A percentile compares a stretch with the other conserved stretches of the same genome.
phyloP scores from a whole-genome alignment of 352 stramenopile genomes.

The Phytophthora palmivora region DNA sequence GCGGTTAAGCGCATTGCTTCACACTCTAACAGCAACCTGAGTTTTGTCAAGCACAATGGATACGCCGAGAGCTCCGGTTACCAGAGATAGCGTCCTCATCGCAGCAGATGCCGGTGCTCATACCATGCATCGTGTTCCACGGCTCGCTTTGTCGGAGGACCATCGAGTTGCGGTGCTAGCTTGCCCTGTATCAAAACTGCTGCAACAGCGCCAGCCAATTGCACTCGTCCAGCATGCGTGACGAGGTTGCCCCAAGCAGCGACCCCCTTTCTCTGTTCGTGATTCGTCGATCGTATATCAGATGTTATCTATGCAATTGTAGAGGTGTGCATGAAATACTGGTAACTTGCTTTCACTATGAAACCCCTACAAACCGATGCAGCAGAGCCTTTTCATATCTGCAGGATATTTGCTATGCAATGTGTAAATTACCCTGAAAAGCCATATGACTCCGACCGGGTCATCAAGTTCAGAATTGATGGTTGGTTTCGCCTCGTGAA shows the following conservation, averaged over 20 bases:
- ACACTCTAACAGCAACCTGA: too few species aligned
- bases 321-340: background rate
- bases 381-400: background rate
- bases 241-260: constrained; percentile 11
- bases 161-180: background rate
- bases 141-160: background rate
- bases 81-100: background rate
- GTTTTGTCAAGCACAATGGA: background rate
- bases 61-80: background rate
- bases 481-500: constrained; percentile 10
- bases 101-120: background rate
- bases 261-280: constrained; percentile 8
- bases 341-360: background rate
- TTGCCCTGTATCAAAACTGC: background rate
- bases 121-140: background rate
- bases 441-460: constrained; percentile 17
- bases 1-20: too few species aligned
- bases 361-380: background rate
- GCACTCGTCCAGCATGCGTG: constrained; percentile 5
- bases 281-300: constrained; percentile 20
- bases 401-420: constrained; percentile 2
- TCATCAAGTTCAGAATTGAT: constrained; percentile 27
- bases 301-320: constrained; percentile 27
- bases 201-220: constrained; percentile 6
- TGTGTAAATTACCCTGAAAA: constrained; percentile 5